Percentiles rank a stretch among this genome's conserved stretches.
Evolutionary conservation across 176 grass and related monocot species (phyloP).

Genomic region (Triticum dicoccoides): DNA sequence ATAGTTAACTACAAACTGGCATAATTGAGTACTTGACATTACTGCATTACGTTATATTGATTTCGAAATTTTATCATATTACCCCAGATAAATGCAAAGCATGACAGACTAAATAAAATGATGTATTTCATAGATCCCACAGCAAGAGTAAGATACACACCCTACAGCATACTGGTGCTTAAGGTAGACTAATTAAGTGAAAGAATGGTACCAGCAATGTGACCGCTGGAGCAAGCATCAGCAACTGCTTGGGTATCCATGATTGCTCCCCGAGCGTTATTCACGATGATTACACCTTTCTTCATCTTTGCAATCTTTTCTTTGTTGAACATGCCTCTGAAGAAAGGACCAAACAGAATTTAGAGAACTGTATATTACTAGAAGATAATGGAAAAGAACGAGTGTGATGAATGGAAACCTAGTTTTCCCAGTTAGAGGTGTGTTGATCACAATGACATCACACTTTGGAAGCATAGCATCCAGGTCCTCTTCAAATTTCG

Average conservation of each 20-base stretch:
- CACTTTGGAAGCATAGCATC: slow-evolving; percentile 91
- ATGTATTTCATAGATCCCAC: not conserved
- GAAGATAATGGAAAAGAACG: slow-evolving; percentile 1
- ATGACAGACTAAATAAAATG: slow-evolving; percentile 2
- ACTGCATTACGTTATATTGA: not conserved
- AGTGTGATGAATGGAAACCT: slow-evolving; percentile 43
- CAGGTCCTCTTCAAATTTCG: slow-evolving; percentile 81
- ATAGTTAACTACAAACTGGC: not conserved
- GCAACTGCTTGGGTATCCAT: slow-evolving; percentile 90
- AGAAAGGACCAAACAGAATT: slow-evolving; percentile 16
- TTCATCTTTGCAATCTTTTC: slow-evolving; percentile 93
- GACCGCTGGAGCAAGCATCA: slow-evolving; percentile 78
- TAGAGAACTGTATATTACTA: not conserved
- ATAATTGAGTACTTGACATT: not conserved
- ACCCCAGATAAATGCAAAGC: not conserved
- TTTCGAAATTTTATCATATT: not conserved
- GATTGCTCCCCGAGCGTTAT: slow-evolving; percentile 90
- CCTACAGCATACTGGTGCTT: not conserved
- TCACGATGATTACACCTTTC: slow-evolving; percentile 85
- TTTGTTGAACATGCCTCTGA: slow-evolving; percentile 93
- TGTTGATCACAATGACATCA: slow-evolving; percentile 87
- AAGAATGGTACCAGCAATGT: slow-evolving; percentile 56
- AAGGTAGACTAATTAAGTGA: not conserved
- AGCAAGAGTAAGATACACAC: not conserved
- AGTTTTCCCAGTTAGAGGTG: slow-evolving; percentile 90